These are phyloP conservation scores for Setaria italica DNA, from an alignment of 202 grass and related monocot species.

Conservation along the genomic window DNA sequence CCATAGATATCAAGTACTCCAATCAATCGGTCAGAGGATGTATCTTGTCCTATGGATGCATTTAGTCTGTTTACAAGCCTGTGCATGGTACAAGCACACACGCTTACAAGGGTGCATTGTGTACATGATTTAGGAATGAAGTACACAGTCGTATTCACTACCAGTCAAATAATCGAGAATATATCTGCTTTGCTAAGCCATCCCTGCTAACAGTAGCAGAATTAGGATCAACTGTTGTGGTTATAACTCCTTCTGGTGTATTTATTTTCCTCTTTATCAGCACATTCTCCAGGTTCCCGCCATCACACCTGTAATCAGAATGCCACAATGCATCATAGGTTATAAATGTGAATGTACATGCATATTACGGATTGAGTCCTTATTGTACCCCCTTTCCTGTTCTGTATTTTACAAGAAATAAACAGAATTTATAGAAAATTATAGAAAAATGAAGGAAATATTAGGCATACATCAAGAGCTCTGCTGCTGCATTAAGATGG, in stretches of 20 bases:
- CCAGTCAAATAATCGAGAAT: slow-evolving; percentile 92
- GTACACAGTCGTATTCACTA: slow-evolving; percentile 38
- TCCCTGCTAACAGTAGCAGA: slow-evolving; percentile 89
- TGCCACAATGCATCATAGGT: background rate
- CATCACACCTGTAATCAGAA: slow-evolving; percentile 66
- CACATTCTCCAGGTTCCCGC: slow-evolving; percentile 70
- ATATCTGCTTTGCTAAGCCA: slow-evolving; percentile 89
- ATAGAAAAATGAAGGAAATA: slow-evolving; percentile 23
- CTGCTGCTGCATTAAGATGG: slow-evolving; percentile 83
- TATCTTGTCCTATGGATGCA: slow-evolving; percentile 89
- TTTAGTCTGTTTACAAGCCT: slow-evolving; percentile 95
- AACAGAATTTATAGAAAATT: slow-evolving; percentile 26
- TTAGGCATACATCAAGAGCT: slow-evolving; percentile 80
- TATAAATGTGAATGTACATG: background rate
- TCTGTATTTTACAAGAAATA: background rate
- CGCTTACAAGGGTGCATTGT: slow-evolving; percentile 1
- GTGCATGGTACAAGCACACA: slow-evolving; percentile 39
- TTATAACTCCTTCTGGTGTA: slow-evolving; percentile 93
- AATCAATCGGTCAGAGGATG: slow-evolving; percentile 73
- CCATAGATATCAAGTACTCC: slow-evolving; percentile 99
- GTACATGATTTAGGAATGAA: slow-evolving; percentile 23
- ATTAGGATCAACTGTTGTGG: slow-evolving; percentile 84
- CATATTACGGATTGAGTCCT: background rate
- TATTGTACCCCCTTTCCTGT: background rate
- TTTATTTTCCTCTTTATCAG: slow-evolving; percentile 86